phyloP scores from a whole-genome alignment of 176 grass and related monocot species.

The Cenchrus purpureus region DNA sequence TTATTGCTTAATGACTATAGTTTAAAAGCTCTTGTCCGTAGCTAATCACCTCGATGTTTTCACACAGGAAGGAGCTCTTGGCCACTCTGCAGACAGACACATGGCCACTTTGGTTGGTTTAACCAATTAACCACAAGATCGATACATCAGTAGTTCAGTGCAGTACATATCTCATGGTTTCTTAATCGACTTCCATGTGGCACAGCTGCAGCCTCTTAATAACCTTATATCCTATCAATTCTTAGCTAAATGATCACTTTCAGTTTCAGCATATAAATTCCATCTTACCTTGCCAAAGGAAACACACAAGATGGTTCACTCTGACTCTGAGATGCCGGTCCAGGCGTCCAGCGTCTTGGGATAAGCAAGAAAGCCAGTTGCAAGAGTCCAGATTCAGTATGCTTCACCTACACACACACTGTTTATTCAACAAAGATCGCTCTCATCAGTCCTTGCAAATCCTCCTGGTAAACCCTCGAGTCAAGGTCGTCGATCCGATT shows the following conservation, averaged over 20 bases:
- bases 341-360: neutral
- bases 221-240: neutral
- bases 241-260: neutral
- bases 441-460: neutral
- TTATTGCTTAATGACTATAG: neutral
- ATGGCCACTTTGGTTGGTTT: neutral
- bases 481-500: neutral
- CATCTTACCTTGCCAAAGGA: neutral
- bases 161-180: neutral
- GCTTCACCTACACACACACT: neutral
- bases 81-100: neutral
- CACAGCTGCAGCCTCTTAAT: neutral
- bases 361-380: no score
- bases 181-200: neutral
- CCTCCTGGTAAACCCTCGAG: neutral
- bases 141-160: neutral
- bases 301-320: neutral
- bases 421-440: slow-evolving; percentile 14
- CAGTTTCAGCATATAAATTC: neutral
- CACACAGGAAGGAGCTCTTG: neutral
- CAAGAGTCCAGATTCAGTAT: no score
- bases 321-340: neutral
- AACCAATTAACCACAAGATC: neutral
- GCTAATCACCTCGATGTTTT: neutral
- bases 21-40: neutral